These are phyloP conservation scores for Pleurotus ostreatus DNA, from an alignment of 768 basidiomycete species.

Conservation along the genomic window DNA sequence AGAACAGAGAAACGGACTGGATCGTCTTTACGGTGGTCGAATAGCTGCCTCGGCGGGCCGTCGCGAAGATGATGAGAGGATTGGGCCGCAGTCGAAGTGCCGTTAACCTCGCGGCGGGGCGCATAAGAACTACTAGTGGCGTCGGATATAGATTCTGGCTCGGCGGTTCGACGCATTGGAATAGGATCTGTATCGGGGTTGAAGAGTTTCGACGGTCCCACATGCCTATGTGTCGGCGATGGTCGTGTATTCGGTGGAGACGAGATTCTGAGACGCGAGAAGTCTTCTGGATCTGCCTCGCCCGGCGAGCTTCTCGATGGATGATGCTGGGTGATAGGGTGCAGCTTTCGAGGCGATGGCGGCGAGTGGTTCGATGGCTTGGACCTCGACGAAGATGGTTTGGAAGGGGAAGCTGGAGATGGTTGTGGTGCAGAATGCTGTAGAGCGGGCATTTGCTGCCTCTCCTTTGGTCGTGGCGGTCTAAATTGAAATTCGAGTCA, in stretches of 20 bases:
- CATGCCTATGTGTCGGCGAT: constrained; percentile 33
- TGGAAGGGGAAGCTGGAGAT: constrained; percentile 26
- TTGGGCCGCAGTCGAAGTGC: constrained; percentile 20
- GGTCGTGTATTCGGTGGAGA: constrained; percentile 15
- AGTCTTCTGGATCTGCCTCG: constrained; percentile 69
- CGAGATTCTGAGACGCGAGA: constrained; percentile 72
- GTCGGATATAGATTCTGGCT: constrained; percentile 66
- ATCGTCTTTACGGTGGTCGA: constrained; percentile 89
- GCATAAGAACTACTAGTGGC: constrained; percentile 49
- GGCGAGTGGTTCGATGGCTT: constrained; percentile 19
- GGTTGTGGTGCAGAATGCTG: constrained; percentile 20
- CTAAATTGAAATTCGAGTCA: constrained; percentile 25
- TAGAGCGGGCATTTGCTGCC: constrained; percentile 35
- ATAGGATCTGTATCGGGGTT: constrained; percentile 72
- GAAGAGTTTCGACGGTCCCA: constrained; percentile 43
- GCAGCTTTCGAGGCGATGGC: constrained; percentile 29
- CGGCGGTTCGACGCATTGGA: constrained; percentile 54
- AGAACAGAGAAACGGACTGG: constrained; percentile 79
- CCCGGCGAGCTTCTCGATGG: constrained; percentile 26
- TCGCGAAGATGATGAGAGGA: constrained; percentile 24
- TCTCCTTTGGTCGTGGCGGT: constrained; percentile 40
- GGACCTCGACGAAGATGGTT: constrained; percentile 18
- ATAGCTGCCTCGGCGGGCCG: constrained; percentile 56
- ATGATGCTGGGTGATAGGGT: constrained; percentile 26
- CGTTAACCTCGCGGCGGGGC: constrained; percentile 19